A percentile compares a stretch with the other conserved stretches of the same genome.
Evolutionary conservation across 2,329 filamentous ascomycete genomes (phyloP).

Genomic region (Penicillium thymicola): DNA sequence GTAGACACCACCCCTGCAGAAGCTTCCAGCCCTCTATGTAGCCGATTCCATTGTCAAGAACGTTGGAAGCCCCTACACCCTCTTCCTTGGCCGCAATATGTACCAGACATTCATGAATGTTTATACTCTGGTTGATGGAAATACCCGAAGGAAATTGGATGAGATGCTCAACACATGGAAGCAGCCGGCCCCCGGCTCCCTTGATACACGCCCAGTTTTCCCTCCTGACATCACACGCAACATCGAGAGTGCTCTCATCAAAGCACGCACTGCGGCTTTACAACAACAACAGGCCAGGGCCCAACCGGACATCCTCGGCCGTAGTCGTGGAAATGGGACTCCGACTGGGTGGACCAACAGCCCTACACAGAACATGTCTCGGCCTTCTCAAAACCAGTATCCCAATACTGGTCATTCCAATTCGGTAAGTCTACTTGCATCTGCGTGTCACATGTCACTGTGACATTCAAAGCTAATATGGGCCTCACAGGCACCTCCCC

Average conservation of each 20-base stretch:
- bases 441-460: no score
- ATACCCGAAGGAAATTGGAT: constrained; percentile 85
- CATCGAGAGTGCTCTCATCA: constrained; percentile 92
- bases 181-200: constrained; percentile 87
- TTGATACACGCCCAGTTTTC: constrained; percentile 91
- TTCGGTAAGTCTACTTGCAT: constrained; percentile 9
- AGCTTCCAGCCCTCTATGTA: constrained; percentile 93
- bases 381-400: constrained; percentile 28
- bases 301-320: constrained; percentile 55
- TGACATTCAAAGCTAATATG: constrained; percentile 10
- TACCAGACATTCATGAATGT: constrained; percentile 96
- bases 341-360: constrained; percentile 66
- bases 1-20: constrained; percentile 82
- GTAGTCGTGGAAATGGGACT: constrained; percentile 50
- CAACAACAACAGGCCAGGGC: constrained; percentile 50
- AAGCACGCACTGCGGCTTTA: constrained; percentile 62
- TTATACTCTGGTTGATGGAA: constrained; percentile 81
- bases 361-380: constrained; percentile 54
- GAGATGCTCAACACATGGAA: constrained; percentile 99
- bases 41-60: constrained; percentile 99
- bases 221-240: constrained; percentile 78
- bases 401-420: constrained; percentile 31
- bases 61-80: constrained; percentile 93
- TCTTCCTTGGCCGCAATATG: constrained; percentile 88
- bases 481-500: constrained; percentile 30